Percentiles rank a stretch among this genome's conserved stretches.
Conservation (phyloP, 176 grass and related monocot species). For the Pharus latifolius region DNA sequence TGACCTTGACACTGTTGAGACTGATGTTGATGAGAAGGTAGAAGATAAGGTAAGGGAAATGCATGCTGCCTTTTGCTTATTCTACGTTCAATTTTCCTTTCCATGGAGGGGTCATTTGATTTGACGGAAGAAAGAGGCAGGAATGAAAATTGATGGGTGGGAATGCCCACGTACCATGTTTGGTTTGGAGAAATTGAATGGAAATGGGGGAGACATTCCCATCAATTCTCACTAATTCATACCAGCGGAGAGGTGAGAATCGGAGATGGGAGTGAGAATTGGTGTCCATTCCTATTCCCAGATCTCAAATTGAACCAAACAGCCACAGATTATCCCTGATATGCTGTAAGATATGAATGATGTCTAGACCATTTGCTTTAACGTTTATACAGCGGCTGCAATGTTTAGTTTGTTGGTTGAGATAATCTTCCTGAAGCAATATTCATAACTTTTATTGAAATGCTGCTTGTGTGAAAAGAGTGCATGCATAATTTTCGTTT, state of each 20-base stretch:
- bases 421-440: not conserved
- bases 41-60: conserved; percentile 76
- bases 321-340: not conserved
- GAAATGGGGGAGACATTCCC: no score
- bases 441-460: not conserved
- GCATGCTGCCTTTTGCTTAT: not conserved
- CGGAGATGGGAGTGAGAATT: no score
- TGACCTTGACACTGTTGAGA: conserved; percentile 81
- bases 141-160: no score
- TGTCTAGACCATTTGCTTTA: not conserved
- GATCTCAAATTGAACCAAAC: no score
- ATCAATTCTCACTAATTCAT: no score
- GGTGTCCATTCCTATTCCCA: no score
- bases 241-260: no score
- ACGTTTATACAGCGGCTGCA: not conserved
- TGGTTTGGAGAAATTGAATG: no score
- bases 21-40: conserved; percentile 92
- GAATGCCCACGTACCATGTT: no score
- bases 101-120: no score
- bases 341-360: not conserved
- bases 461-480: not conserved
- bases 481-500: conserved; percentile 8
- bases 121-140: no score
- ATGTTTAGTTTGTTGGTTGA: not conserved
- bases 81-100: not conserved